Evolutionary conservation across 2,329 filamentous ascomycete species (phyloP), one percentile per base, ranked within the genome.

Genomic region (Chaetomiaceae sp.): DNA sequence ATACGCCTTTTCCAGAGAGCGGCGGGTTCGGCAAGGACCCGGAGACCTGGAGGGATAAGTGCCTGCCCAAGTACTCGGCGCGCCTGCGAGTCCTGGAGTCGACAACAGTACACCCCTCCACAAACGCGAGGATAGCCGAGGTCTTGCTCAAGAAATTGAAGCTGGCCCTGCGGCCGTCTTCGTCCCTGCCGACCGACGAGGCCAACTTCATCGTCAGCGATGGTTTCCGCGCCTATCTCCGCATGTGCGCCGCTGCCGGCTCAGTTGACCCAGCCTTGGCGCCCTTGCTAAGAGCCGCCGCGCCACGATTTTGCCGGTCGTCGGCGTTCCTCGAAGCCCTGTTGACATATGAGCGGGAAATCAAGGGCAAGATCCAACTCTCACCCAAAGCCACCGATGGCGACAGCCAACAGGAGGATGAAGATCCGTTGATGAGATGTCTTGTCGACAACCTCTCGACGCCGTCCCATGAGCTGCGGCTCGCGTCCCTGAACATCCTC

Each of bases 381-480:
- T 58, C 62, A 6, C 56, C 61, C 1, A 57, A 66, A 31, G 60
- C 54, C 6, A 68, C 60, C 39, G 61, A 55, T 8, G 66, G 67
- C 34, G 66, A 72, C 12, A 71, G 76, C n/a, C 71, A 74, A 15
- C 80, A 81, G 12, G 65, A 74, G 12, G 78, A 84, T 20, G 76
- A 83, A 31, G 82, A 87, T 48, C 74, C 77, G 0, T 77, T 94
- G 11, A 76, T 84, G 14, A 73, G 75, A 38, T 80, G 83, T 3
- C 73, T 96, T 2, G 77, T 91, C 51, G 75, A 80, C 12, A 95
- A 92, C 59, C 75, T 99, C 19, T 82, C 85, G 4, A 84, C 85
- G 0, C 82, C 87, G 12, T 92, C 87, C 7, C 88, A 91, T 62
- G 76, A 84, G 12, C 75, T 96, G 47, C 82, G 92, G 37, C 74